These are phyloP conservation scores for Neopestalotiopsis sp. DNA, from an alignment of 2,329 filamentous ascomycete species.

Conservation along the genomic window DNA sequence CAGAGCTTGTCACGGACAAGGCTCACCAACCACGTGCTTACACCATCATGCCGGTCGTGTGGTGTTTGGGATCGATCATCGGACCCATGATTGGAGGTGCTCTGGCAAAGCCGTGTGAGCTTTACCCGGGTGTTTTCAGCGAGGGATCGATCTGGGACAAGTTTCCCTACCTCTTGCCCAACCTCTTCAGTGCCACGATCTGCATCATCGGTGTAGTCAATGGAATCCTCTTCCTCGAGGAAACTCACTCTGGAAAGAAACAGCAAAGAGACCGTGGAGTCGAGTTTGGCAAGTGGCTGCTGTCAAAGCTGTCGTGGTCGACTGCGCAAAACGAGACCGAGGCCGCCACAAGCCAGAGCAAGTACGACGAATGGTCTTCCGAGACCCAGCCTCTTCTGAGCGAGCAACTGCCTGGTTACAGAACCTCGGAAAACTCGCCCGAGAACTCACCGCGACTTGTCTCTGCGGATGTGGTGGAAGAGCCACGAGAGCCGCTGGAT, in stretches of 20 bases:
- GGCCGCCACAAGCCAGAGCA: conserved; percentile 22
- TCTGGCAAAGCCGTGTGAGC: conserved; percentile 84
- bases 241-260: conserved; percentile 88
- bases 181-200: conserved; percentile 65
- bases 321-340: conserved; percentile 42
- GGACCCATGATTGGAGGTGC: conserved; percentile 91
- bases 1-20: conserved; percentile 90
- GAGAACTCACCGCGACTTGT: conserved; percentile 43
- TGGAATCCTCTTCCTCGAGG: conserved; percentile 77
- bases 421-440: conserved; percentile 63
- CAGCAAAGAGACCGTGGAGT: conserved; percentile 75
- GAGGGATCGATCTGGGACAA: conserved; percentile 79
- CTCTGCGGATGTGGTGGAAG: conserved; percentile 33
- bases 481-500: conserved; percentile 44
- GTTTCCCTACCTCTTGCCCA: conserved; percentile 78
- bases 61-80: conserved; percentile 95
- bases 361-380: conserved; percentile 37
- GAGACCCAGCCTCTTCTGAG: conserved; percentile 67
- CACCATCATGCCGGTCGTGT: conserved; percentile 97
- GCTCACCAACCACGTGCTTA: conserved; percentile 94
- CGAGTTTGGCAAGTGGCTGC: conserved; percentile 76
- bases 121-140: conserved; percentile 77
- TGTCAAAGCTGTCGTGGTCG: conserved; percentile 48
- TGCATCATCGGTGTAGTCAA: conserved; percentile 69
- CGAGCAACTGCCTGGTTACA: conserved; percentile 72